These are phyloP conservation scores for Nigrograna mackinnonii DNA, from an alignment of 2,329 filamentous ascomycete species.

Conservation along the genomic window DNA sequence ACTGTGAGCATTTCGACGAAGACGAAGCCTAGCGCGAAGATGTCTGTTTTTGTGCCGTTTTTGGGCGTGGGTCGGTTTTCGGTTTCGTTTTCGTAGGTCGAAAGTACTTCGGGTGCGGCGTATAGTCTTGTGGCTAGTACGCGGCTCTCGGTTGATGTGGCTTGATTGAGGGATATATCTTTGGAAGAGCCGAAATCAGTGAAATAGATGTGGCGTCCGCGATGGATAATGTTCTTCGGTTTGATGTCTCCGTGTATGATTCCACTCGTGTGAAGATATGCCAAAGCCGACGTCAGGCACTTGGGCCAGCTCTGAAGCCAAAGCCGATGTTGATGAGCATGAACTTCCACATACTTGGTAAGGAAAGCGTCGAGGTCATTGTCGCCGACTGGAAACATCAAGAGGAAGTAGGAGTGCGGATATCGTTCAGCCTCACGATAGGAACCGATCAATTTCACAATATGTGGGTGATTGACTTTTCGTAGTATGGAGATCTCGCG, in stretches of 20 bases:
- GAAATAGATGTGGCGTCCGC: conserved; percentile 2
- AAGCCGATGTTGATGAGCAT: neutral
- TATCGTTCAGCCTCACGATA: neutral
- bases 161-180: neutral
- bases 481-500: no score
- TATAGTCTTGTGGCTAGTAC: conserved; percentile 2
- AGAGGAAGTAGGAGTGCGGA: neutral
- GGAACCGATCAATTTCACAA: neutral
- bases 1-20: conserved; percentile 9
- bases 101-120: conserved; percentile 6
- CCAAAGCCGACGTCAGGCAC: conserved; percentile 6
- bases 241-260: conserved; percentile 10
- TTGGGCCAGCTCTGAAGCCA: conserved; percentile 3
- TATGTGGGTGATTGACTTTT: no score
- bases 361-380: neutral
- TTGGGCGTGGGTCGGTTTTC: neutral
- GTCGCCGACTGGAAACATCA: neutral
- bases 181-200: conserved; percentile 9
- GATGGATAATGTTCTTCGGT: conserved; percentile 9
- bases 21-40: conserved; percentile 7
- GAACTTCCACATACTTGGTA: neutral
- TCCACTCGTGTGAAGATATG: conserved; percentile 4
- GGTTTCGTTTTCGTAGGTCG: no score
- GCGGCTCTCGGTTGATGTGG: conserved; percentile 6
- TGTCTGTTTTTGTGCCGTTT: conserved; percentile 6